Conservation (phyloP, 768 basidiomycete genomes). For the Leccinum longicurvipes region DNA sequence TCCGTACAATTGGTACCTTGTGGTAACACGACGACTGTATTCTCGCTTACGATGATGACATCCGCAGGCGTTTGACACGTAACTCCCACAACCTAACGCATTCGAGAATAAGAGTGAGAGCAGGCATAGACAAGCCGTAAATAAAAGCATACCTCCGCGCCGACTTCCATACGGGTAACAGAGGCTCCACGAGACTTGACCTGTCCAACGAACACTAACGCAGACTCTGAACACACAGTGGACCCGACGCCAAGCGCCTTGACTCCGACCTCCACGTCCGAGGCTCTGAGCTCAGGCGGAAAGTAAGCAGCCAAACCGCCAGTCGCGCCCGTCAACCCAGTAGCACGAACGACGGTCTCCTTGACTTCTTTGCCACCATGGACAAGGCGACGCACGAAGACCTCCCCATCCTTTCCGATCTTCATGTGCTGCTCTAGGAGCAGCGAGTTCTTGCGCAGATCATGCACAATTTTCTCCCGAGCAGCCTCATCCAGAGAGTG, state of each 20-base stretch:
- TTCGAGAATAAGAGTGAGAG: neutral
- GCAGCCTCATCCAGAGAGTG: slow-evolving; percentile 20
- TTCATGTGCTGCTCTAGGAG: slow-evolving; percentile 30
- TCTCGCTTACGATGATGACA: slow-evolving; percentile 14
- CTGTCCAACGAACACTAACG: slow-evolving; percentile 16
- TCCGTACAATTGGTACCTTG: slow-evolving; percentile 11
- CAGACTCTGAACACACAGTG: slow-evolving; percentile 6
- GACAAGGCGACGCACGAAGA: slow-evolving; percentile 30
- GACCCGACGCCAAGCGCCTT: slow-evolving; percentile 12
- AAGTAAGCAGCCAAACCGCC: slow-evolving; percentile 19
- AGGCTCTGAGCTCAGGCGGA: slow-evolving; percentile 13
- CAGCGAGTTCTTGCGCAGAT: slow-evolving; percentile 24
- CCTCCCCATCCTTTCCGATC: slow-evolving; percentile 23
- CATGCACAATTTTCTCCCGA: slow-evolving; percentile 24
- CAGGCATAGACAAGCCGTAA: neutral
- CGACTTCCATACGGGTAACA: slow-evolving; percentile 5
- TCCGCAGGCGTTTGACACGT: slow-evolving; percentile 16
- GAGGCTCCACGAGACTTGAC: slow-evolving; percentile 17
- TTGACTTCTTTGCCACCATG: slow-evolving; percentile 25
- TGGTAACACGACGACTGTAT: slow-evolving; percentile 13
- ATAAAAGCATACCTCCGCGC: slow-evolving; percentile 3
- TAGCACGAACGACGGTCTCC: slow-evolving; percentile 7
- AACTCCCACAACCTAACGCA: slow-evolving; percentile 17
- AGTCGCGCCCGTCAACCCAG: slow-evolving; percentile 9
- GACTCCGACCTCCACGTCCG: slow-evolving; percentile 20